These are phyloP conservation scores for Cairneyella variabilis DNA, from an alignment of 495 filamentous ascomycete species.

Conservation along the genomic window DNA sequence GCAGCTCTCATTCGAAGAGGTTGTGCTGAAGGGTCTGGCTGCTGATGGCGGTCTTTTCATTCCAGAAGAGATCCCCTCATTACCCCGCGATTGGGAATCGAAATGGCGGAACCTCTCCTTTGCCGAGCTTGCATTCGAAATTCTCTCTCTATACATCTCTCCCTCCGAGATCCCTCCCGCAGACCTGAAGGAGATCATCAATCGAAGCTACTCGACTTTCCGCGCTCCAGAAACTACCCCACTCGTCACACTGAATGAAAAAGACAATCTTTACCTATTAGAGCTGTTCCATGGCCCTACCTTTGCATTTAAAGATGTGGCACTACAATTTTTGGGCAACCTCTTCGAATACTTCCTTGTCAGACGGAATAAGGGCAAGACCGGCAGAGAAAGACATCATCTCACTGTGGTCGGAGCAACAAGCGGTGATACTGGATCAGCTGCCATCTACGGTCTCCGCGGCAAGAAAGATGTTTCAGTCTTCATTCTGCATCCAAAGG, in stretches of 20 bases:
- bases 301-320: constrained; percentile 92
- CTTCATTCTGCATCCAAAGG: constrained; percentile 84
- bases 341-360: constrained; percentile 94
- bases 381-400: constrained; percentile 71
- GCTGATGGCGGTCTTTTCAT: constrained; percentile 87
- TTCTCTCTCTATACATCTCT: constrained; percentile 80
- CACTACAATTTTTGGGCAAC: constrained; percentile 88
- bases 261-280: constrained; percentile 73
- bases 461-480: constrained; percentile 95
- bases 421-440: constrained; percentile 90
- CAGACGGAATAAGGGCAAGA: constrained; percentile 72
- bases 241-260: constrained; percentile 57
- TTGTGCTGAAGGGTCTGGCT: constrained; percentile 88
- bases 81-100: constrained; percentile 57
- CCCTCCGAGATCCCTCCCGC: constrained; percentile 71
- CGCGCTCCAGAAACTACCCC: constrained; percentile 71
- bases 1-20: constrained; percentile 85
- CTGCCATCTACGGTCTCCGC: constrained; percentile 94
- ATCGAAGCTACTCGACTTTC: constrained; percentile 82
- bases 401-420: constrained; percentile 90
- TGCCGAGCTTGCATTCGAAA: constrained; percentile 70
- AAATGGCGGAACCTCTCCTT: constrained; percentile 75
- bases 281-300: constrained; percentile 98
- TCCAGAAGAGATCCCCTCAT: constrained; percentile 72
- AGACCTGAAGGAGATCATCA: constrained; percentile 78